Evolutionary conservation across 73 alveolate species (phyloP).

Genomic region (Breviolum minutum): DNA sequence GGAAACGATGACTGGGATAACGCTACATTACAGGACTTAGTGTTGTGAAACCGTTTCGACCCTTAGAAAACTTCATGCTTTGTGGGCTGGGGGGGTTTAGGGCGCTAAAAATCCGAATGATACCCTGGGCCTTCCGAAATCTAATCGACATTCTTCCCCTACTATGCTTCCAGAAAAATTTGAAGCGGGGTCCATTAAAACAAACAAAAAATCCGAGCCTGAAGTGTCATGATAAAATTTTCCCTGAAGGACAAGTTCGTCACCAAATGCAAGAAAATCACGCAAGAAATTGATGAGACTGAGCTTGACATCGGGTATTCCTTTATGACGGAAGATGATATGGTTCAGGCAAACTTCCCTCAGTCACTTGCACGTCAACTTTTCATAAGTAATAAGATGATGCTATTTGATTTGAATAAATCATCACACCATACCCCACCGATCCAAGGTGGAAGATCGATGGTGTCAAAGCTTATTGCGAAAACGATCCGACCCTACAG

Average conservation of each 20-base stretch:
- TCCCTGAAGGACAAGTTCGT: constrained; percentile 12
- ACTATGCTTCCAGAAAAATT: neutral
- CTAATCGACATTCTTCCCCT: too few species aligned
- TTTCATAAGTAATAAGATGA: too few species aligned
- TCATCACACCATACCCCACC: neutral
- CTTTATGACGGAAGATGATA: neutral
- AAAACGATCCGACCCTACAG: neutral
- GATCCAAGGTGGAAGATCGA: neutral
- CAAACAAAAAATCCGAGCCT: too few species aligned
- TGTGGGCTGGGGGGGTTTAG: too few species aligned
- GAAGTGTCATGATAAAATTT: too few species aligned
- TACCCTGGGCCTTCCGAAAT: too few species aligned
- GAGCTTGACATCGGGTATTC: neutral
- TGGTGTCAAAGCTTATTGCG: neutral
- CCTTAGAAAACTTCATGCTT: neutral
- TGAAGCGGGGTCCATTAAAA: too few species aligned
- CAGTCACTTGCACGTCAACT: neutral
- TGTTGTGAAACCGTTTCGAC: too few species aligned
- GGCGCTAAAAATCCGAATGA: neutral
- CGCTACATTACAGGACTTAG: too few species aligned
- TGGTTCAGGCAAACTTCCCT: neutral
- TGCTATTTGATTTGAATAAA: neutral
- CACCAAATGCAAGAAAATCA: neutral
- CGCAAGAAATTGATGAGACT: neutral
- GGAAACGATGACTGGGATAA: too few species aligned